These are phyloP conservation scores for Leccinum boreale DNA, from an alignment of 768 basidiomycete species.

Conservation along the genomic window DNA sequence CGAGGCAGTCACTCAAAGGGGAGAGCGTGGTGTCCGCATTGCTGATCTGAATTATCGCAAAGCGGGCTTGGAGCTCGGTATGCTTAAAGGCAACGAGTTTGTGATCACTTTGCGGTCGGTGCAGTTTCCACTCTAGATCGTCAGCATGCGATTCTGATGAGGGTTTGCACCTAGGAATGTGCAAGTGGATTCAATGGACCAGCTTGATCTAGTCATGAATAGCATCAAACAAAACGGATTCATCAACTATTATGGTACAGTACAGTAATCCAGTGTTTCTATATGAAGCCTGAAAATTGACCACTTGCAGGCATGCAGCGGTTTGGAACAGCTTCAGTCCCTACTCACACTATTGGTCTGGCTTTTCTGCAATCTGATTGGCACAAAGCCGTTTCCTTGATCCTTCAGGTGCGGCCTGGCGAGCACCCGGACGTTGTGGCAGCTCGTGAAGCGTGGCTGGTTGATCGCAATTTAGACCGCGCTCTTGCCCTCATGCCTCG, in stretches of 20 bases:
- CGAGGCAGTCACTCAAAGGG: conserved; percentile 65
- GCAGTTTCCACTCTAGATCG: conserved; percentile 15
- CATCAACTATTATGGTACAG: conserved; percentile 93
- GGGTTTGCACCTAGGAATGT: conserved; percentile 60
- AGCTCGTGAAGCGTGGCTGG: conserved; percentile 86
- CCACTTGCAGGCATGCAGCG: conserved; percentile 84
- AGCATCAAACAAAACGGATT: conserved; percentile 84
- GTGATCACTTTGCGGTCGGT: conserved; percentile 85
- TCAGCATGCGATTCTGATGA: background rate
- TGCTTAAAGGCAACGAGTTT: conserved; percentile 96
- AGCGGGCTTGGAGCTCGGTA: conserved; percentile 82
- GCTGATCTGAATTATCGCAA: conserved; percentile 86
- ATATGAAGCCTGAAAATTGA: background rate
- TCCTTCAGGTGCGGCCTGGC: conserved; percentile 80
- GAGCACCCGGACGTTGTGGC: conserved; percentile 89
- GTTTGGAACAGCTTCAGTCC: conserved; percentile 94
- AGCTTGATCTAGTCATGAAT: conserved; percentile 70
- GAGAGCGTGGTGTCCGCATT: conserved; percentile 86
- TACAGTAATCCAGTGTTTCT: background rate
- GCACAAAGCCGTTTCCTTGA: conserved; percentile 79
- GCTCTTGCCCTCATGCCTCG: conserved; percentile 87
- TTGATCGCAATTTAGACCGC: conserved; percentile 72
- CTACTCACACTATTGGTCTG: conserved; percentile 92
- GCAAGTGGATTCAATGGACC: conserved; percentile 68
- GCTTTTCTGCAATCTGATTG: conserved; percentile 88